phyloP scores from a whole-genome alignment of 169 alveolate genomes.

The Cryptosporidium bovis region DNA sequence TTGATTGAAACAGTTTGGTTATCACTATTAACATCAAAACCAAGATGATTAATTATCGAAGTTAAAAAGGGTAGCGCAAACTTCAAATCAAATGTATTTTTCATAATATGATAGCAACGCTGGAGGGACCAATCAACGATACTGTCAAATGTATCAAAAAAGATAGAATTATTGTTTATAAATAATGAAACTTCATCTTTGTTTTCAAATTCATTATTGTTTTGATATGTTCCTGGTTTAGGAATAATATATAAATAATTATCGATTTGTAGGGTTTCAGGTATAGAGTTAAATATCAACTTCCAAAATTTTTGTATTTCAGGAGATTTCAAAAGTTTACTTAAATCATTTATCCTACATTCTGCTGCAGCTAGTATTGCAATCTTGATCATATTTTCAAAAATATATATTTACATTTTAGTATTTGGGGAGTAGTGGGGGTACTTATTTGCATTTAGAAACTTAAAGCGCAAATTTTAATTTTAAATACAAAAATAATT shows the following conservation, averaged over 20 bases:
- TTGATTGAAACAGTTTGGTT: neutral
- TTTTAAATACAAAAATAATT: no score
- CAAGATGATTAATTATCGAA: constrained; percentile 26
- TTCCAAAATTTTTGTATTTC: constrained; percentile 33
- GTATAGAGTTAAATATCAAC: constrained; percentile 44
- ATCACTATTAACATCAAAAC: neutral
- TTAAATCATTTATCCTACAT: constrained; percentile 28
- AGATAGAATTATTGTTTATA: neutral
- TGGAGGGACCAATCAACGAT: constrained; percentile 43
- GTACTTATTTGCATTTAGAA: neutral
- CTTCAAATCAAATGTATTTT: constrained; percentile 30
- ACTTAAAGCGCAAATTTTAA: constrained; percentile 11
- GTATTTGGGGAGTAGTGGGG: constrained; percentile 20
- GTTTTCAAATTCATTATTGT: neutral
- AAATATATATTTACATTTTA: neutral
- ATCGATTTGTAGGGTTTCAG: constrained; percentile 46
- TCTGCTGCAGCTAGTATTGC: constrained; percentile 71
- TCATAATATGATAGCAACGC: constrained; percentile 51
- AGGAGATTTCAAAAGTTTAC: neutral
- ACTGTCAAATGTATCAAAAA: constrained; percentile 10
- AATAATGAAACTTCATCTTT: neutral
- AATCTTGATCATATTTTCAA: constrained; percentile 8
- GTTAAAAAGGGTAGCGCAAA: constrained; percentile 61
- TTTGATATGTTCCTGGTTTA: constrained; percentile 7
- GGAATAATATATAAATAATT: constrained; percentile 26